Evolutionary conservation across 768 basidiomycete species (phyloP).

Genomic region (Boletus reticuloceps): DNA sequence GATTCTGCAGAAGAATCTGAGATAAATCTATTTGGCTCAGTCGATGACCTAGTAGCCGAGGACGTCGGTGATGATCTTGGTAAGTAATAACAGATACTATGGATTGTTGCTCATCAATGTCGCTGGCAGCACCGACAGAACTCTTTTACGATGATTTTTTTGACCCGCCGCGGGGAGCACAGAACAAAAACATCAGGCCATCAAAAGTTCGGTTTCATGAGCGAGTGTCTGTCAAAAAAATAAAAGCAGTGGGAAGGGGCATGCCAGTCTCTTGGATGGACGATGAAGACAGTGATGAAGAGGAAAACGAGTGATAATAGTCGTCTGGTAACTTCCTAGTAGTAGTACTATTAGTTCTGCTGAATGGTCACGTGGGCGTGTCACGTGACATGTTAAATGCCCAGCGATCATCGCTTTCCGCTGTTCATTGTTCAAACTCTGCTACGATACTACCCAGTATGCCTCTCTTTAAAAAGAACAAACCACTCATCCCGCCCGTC

Average conservation of each 20-base stretch:
- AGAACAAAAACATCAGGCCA: conserved; percentile 18
- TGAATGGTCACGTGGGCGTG: no score
- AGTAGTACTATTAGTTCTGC: no score
- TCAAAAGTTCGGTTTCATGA: conserved; percentile 75
- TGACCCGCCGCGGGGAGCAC: conserved; percentile 47
- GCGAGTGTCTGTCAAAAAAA: conserved; percentile 77
- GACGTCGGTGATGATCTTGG: conserved; percentile 43
- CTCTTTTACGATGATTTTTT: conserved; percentile 80
- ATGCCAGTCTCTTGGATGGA: conserved; percentile 47
- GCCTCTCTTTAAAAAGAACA: conserved; percentile 59
- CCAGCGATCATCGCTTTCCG: conserved; percentile 4
- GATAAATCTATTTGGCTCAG: conserved; percentile 65
- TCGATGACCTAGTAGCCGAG: conserved; percentile 45
- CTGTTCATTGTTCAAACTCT: not conserved
- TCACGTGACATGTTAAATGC: conserved; percentile 11
- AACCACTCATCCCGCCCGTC: conserved; percentile 67
- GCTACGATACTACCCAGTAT: conserved; percentile 8
- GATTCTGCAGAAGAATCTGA: conserved; percentile 51
- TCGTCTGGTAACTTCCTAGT: not conserved
- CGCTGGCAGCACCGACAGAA: conserved; percentile 38
- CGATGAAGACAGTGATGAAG: conserved; percentile 33
- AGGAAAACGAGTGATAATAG: conserved; percentile 37
- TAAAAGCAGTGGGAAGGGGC: conserved; percentile 69
- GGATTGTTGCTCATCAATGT: not conserved
- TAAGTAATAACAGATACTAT: conserved; percentile 26